These are phyloP conservation scores for Claviceps spartinae DNA, from an alignment of 2,329 filamentous ascomycete genomes.

Conservation along the genomic window DNA sequence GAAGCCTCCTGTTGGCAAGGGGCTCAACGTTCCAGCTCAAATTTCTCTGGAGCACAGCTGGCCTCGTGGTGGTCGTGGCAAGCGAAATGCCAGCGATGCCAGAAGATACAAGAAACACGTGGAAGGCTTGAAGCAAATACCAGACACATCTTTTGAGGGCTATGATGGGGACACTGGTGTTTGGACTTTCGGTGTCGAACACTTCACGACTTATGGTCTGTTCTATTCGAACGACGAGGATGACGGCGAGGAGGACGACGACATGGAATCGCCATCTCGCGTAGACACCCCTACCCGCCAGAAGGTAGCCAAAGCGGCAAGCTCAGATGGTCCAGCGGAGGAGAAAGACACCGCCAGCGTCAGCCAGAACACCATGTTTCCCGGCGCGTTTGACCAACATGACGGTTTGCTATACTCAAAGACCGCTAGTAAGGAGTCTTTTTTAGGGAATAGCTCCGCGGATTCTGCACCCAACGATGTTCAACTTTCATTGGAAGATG, in stretches of 20 bases:
- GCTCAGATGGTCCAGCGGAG: constrained; percentile 12
- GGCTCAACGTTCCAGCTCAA: constrained; percentile 78
- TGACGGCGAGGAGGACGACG: constrained; percentile 44
- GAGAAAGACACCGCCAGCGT: constrained; percentile 49
- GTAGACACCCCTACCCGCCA: not conserved
- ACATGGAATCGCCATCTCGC: constrained; percentile 8
- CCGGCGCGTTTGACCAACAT: constrained; percentile 66
- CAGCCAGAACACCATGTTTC: constrained; percentile 40
- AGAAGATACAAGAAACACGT: constrained; percentile 70
- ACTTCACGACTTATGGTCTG: constrained; percentile 91
- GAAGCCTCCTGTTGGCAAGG: constrained; percentile 77
- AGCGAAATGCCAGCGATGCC: constrained; percentile 38
- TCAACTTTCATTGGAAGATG: constrained; percentile 48
- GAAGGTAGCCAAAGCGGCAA: constrained; percentile 14
- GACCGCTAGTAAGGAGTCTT: constrained; percentile 52
- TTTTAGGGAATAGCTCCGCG: constrained; percentile 87
- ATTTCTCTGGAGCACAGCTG: constrained; percentile 89
- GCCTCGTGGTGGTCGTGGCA: constrained; percentile 54
- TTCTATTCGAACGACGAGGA: constrained; percentile 66
- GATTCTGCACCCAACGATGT: constrained; percentile 55
- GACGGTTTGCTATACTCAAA: constrained; percentile 42
- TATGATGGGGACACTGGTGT: constrained; percentile 70
- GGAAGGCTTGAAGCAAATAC: constrained; percentile 63
- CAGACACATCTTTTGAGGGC: constrained; percentile 65
- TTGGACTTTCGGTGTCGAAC: constrained; percentile 88